Evolutionary conservation across 2,329 filamentous ascomycete species (phyloP).

Genomic region (Penicillium digitatum): DNA sequence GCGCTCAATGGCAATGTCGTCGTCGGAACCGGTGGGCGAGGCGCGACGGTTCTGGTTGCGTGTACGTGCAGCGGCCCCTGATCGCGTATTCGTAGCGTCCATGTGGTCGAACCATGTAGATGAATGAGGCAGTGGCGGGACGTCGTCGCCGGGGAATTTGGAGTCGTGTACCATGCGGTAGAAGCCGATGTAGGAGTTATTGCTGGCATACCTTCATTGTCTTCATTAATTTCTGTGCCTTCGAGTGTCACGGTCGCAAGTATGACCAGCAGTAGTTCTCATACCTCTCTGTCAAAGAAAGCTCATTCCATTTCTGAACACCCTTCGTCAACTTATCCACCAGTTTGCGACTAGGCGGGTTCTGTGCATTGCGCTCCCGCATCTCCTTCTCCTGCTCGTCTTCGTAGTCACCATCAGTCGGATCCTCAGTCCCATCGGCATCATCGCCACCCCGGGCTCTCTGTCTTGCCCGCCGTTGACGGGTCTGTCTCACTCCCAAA

Average conservation of each 20-base stretch:
- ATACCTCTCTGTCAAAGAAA: constrained; percentile 44
- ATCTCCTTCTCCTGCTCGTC: constrained; percentile 38
- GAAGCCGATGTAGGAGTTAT: constrained; percentile 61
- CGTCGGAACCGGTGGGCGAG: constrained; percentile 36
- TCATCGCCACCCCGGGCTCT: constrained; percentile 21
- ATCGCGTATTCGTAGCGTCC: constrained; percentile 31
- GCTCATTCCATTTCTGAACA: constrained; percentile 33
- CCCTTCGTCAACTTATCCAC: constrained; percentile 36
- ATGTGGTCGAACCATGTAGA: constrained; percentile 60
- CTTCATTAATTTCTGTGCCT: constrained; percentile 18
- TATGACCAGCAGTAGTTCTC: constrained; percentile 22
- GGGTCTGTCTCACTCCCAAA: constrained; percentile 31
- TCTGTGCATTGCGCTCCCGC: constrained; percentile 19
- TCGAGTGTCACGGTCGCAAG: not conserved
- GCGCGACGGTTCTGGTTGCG: constrained; percentile 23
- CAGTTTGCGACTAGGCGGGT: constrained; percentile 36
- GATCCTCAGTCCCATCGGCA: constrained; percentile 35
- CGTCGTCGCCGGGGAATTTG: constrained; percentile 51
- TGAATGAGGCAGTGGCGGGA: constrained; percentile 52
- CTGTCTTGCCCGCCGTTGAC: constrained; percentile 13
- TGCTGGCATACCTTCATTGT: constrained; percentile 49
- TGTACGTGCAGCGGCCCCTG: constrained; percentile 13
- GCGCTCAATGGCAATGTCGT: constrained; percentile 46
- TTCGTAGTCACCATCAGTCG: constrained; percentile 43
- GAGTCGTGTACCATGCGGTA: constrained; percentile 60